Percentiles rank a stretch among this genome's conserved stretches.
Conservation (phyloP, 192 early-diverging fungal species). For the Irineochytrium annulatum region DNA sequence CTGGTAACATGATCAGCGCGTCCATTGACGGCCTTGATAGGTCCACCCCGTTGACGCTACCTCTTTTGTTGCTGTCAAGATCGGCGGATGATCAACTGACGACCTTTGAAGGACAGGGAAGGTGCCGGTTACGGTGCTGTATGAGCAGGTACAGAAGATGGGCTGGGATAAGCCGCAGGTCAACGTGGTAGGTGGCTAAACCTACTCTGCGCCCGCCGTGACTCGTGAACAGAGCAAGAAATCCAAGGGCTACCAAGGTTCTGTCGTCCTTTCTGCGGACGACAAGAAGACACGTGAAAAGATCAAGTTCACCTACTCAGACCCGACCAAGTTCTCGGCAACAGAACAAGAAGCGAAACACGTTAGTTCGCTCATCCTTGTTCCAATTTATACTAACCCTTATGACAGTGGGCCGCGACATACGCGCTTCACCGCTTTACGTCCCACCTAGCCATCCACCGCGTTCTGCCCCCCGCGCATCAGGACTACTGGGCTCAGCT, state of each 20-base stretch:
- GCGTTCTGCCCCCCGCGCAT: slow-evolving; percentile 69
- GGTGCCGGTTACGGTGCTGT: slow-evolving; percentile 68
- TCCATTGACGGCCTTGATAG: background rate
- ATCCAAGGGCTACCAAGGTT: slow-evolving; percentile 18
- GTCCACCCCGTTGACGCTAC: background rate
- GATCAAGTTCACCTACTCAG: slow-evolving; percentile 39
- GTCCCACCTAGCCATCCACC: slow-evolving; percentile 64
- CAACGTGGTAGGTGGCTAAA: slow-evolving; percentile 39
- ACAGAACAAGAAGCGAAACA: slow-evolving; percentile 51
- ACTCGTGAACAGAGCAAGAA: slow-evolving; percentile 6
- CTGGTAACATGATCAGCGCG: background rate
- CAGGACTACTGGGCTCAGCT: slow-evolving; percentile 69
- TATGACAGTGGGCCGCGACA: slow-evolving; percentile 62
- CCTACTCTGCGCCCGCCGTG: background rate
- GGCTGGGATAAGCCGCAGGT: slow-evolving; percentile 69
- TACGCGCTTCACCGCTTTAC: slow-evolving; percentile 73
- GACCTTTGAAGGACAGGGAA: slow-evolving; percentile 97
- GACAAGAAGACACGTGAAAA: slow-evolving; percentile 55
- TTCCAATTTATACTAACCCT: no score
- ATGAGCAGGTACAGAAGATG: slow-evolving; percentile 73
- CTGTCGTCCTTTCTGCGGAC: slow-evolving; percentile 51
- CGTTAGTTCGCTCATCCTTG: slow-evolving; percentile 11
- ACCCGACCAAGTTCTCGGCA: slow-evolving; percentile 21
- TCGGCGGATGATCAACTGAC: no score
- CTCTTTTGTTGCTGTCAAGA: no score